phyloP scores from a whole-genome alignment of 768 basidiomycete genomes.

The Panellus pusillus region DNA sequence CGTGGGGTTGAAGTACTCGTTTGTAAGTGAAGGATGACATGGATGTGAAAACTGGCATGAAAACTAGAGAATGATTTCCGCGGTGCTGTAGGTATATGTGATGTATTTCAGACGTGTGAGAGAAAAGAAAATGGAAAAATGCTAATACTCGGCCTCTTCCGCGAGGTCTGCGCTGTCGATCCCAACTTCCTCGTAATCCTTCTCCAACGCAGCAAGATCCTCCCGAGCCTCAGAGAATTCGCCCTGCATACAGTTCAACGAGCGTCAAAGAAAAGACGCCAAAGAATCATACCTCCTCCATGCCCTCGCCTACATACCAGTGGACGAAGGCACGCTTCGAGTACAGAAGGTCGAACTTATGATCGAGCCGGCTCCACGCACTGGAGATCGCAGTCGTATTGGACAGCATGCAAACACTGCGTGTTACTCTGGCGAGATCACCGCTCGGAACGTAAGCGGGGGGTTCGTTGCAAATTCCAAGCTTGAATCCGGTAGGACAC shows the following conservation, averaged over 20 bases:
- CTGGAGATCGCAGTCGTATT: constrained; percentile 93
- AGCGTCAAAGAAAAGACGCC: not conserved
- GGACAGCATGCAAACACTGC: constrained; percentile 97
- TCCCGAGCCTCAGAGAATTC: constrained; percentile 99
- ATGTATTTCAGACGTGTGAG: no score
- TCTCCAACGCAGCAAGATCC: constrained; percentile 99
- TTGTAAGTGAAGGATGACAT: not conserved
- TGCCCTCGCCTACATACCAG: constrained; percentile 83
- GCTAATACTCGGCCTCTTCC: constrained; percentile 32
- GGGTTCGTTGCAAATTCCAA: constrained; percentile 97
- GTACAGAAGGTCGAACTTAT: constrained; percentile 98
- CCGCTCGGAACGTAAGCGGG: constrained; percentile 90
- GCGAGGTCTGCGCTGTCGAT: constrained; percentile 50
- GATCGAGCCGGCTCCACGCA: constrained; percentile 93
- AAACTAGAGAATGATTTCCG: not conserved
- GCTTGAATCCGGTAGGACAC: constrained; percentile 98
- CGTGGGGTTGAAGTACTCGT: no score
- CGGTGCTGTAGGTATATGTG: no score
- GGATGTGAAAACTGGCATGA: not conserved
- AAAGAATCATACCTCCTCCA: constrained; percentile 52
- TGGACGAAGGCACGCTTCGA: constrained; percentile 91
- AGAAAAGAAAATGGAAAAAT: not conserved
- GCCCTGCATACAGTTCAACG: constrained; percentile 45
- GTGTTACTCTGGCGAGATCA: constrained; percentile 89
- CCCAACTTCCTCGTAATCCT: constrained; percentile 89